phyloP scores from a whole-genome alignment of 148 eudicot species.

The Rheum nobile region DNA sequence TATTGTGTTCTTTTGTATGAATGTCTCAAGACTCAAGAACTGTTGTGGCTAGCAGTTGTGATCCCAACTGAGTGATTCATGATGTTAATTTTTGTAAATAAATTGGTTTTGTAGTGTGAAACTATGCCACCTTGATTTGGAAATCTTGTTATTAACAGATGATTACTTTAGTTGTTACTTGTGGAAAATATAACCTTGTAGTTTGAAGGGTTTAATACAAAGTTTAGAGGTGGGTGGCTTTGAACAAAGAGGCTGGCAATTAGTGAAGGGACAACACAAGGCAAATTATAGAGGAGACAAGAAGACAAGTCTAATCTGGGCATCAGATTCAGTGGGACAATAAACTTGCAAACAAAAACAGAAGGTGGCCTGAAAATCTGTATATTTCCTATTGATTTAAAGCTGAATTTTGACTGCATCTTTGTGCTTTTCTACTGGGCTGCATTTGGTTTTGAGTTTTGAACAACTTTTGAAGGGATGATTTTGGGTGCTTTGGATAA shows the following conservation, averaged over 20 bases:
- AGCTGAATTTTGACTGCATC: background rate
- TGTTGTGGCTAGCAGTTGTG: background rate
- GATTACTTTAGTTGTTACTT: background rate
- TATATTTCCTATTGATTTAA: background rate
- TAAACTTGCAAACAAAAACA: background rate
- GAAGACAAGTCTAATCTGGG: constrained; percentile 1
- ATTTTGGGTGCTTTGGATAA: no score
- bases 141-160: background rate
- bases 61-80: background rate
- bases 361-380: background rate
- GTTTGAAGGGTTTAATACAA: no score
- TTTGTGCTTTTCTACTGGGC: background rate
- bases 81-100: background rate
- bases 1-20: background rate
- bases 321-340: background rate
- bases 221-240: no score
- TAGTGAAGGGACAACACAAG: background rate
- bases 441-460: background rate
- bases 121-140: background rate
- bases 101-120: background rate
- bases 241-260: background rate
- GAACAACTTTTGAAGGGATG: no score
- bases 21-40: background rate
- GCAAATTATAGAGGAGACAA: constrained; percentile 7
- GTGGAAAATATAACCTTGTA: background rate